Base-by-base conservation (phyloP, 768 basidiomycete species). In the Podaxis sp. region DNA sequence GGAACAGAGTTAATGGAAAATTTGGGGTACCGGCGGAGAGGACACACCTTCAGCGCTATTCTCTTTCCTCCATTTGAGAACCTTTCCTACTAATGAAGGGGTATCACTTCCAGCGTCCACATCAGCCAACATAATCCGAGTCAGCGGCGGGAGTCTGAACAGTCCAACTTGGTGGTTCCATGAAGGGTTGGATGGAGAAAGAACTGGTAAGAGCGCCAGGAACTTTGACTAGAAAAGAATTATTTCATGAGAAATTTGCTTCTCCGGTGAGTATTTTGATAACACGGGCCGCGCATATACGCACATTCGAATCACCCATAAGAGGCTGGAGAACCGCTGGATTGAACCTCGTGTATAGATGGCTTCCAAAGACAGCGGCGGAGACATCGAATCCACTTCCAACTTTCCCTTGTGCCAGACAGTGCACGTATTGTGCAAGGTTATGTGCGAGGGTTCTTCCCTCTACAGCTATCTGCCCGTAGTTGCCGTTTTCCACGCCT, bases 311-410 rank as follows among this genome's bases (percentile, higher is more conserved):
- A 49, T 85, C 83, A 48, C 76, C 76, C 90, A 91, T 90, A 64
- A 93, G 74, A 44, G 78, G 77, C 64, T 84, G 80, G 46, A 95
- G 74, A 26, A 93, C 87, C 13, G 74, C 76, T 3, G 93, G 90
- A 70, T 85, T 84, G 72, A 98, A 98, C 50, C 96, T 86, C 24
- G 86, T 90, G 77, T 99, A 99, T 6, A 95, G 71, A 69, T 99
- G 96, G 70, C 94, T 95, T 24, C 97, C 97, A 73, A 91, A 99
- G 2, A 93, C 91, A 1, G 96, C 96, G 0, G 94, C 86, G 5
- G 93, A 87, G 52, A 99, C 93, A 70, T 99, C 97, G 77, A 99
- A 99, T 5, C 97, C 97, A 69, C 92, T 95, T 33, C 97, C 97
- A 15, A 99, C 89, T 76, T 99, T 99, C 44, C 97, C 97, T 77